A percentile compares a stretch with the other conserved stretches of the same genome.
phyloP scores from a whole-genome alignment of 2,329 filamentous ascomycete species.

The Botryotinia globosa region DNA sequence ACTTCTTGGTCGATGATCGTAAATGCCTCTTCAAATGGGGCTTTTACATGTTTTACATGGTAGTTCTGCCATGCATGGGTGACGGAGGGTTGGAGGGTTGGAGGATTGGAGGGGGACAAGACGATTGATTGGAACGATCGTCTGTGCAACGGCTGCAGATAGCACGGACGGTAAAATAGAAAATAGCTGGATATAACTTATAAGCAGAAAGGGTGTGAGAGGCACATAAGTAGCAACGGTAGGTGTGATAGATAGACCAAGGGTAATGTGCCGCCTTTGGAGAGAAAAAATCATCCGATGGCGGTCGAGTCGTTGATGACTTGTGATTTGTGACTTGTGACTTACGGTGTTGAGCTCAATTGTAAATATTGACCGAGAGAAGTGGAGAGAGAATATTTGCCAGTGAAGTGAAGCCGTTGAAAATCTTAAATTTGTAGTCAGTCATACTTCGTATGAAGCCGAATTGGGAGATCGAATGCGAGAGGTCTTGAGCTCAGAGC shows the following conservation, averaged over 20 bases:
- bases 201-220: background rate
- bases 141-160: background rate
- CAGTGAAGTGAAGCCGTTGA: background rate
- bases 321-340: conserved; percentile 10
- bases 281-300: background rate
- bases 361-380: background rate
- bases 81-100: conserved; percentile 4
- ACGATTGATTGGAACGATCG: conserved; percentile 11
- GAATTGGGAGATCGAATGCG: background rate
- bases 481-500: background rate
- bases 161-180: conserved; percentile 4
- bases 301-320: background rate
- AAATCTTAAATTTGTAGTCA: background rate
- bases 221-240: background rate
- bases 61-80: background rate
- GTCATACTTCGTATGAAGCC: background rate
- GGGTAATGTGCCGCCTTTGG: background rate
- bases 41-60: conserved; percentile 13
- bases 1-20: conserved; percentile 5
- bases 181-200: background rate
- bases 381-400: background rate
- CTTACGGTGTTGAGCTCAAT: background rate
- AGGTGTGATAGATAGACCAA: conserved; percentile 6
- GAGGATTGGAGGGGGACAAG: conserved; percentile 1
- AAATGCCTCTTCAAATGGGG: background rate